Conservation (phyloP, 148 eudicot genomes). For the Amaranthus cruentus region DNA sequence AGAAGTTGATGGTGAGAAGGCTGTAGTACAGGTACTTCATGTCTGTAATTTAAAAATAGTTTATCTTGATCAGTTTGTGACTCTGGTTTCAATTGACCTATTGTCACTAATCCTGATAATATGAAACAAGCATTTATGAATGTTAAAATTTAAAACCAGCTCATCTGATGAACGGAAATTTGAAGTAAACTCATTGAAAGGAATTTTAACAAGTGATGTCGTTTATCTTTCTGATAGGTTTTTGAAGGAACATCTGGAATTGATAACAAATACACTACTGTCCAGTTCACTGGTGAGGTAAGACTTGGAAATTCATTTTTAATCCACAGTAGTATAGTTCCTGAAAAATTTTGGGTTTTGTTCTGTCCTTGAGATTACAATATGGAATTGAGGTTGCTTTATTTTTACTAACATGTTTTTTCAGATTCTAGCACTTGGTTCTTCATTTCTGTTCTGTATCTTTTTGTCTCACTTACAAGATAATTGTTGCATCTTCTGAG, state of each 20-base stretch:
- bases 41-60: background rate
- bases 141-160: too few relatives aligned
- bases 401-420: too few relatives aligned
- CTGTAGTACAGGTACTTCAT: slow-evolving; percentile 83
- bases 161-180: too few relatives aligned
- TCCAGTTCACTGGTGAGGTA: slow-evolving; percentile 98
- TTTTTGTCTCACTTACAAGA: too few relatives aligned
- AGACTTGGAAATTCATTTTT: background rate
- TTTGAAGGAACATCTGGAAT: slow-evolving; percentile 99
- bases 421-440: too few relatives aligned
- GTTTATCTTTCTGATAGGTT: slow-evolving; percentile 46
- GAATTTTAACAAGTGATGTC: background rate
- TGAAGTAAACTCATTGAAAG: too few relatives aligned
- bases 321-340: background rate
- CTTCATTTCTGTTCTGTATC: too few relatives aligned
- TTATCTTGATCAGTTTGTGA: background rate
- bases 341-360: background rate
- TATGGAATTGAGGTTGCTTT: background rate
- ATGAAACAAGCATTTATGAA: background rate
- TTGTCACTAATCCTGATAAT: background rate
- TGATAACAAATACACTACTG: slow-evolving; percentile 95
- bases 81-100: background rate
- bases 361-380: background rate
- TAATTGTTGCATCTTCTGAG: too few relatives aligned
- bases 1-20: slow-evolving; percentile 99